Evolutionary conservation across 257 asterid species (phyloP).

Genomic region (Fraxinus anomala): DNA sequence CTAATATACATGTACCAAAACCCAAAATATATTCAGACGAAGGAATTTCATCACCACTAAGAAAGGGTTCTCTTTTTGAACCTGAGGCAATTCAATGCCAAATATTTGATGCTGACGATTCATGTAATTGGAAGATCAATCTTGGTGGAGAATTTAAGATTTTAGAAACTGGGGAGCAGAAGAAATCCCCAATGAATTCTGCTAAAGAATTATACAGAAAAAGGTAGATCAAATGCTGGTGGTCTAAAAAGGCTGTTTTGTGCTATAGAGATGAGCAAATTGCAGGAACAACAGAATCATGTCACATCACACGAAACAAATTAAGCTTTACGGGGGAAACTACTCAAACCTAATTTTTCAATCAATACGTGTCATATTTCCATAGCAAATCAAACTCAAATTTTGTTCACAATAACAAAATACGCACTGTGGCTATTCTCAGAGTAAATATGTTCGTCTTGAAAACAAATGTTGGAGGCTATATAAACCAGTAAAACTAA

Average conservation of each 20-base stretch:
- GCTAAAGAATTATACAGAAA: conserved; percentile 24
- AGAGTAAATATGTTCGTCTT: neutral
- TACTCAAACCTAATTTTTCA: neutral
- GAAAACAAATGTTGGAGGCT: neutral
- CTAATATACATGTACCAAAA: too few species aligned
- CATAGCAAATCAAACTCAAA: neutral
- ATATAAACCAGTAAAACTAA: neutral
- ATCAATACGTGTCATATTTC: neutral
- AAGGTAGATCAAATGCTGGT: conserved; percentile 32
- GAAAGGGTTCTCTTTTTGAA: neutral
- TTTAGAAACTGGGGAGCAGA: conserved; percentile 43
- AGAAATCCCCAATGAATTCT: conserved; percentile 20
- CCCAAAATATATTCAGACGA: neutral
- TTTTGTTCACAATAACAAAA: neutral
- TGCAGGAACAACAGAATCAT: conserved; percentile 28
- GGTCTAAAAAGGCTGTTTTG: conserved; percentile 24
- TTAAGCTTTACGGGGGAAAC: neutral
- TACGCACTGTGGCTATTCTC: neutral
- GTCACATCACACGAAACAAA: conserved; percentile 31
- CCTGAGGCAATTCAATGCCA: neutral
- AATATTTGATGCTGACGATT: conserved; percentile 10
- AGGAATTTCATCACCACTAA: neutral
- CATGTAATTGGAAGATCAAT: neutral
- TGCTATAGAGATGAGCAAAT: conserved; percentile 14
- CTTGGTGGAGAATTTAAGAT: conserved; percentile 33